phyloP scores from a whole-genome alignment of 768 basidiomycete genomes.

The Pleurotus ostreatus region DNA sequence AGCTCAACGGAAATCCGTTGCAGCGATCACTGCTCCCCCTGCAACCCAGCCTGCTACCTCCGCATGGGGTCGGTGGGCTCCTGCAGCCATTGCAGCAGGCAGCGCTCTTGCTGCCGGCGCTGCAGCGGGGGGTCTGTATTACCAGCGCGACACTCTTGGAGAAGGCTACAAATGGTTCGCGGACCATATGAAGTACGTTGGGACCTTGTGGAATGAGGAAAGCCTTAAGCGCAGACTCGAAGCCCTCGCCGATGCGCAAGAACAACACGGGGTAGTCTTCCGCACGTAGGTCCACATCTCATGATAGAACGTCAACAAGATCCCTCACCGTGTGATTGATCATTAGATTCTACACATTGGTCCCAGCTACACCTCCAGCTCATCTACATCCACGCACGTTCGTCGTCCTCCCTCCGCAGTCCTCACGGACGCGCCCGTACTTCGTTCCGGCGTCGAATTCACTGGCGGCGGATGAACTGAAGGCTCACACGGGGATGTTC shows the following conservation, averaged over 20 bases:
- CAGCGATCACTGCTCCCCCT: slow-evolving; percentile 27
- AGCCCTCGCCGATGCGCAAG: slow-evolving; percentile 54
- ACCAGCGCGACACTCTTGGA: slow-evolving; percentile 71
- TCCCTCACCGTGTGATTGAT: too few relatives aligned
- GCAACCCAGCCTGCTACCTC: slow-evolving; percentile 18
- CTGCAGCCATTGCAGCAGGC: slow-evolving; percentile 67
- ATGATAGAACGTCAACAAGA: too few relatives aligned
- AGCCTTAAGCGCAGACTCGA: slow-evolving; percentile 59
- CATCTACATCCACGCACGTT: slow-evolving; percentile 66
- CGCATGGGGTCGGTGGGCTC: slow-evolving; percentile 60
- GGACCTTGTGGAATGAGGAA: slow-evolving; percentile 79
- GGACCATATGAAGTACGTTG: slow-evolving; percentile 89
- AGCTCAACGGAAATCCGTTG: slow-evolving; percentile 16
- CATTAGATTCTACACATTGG: slow-evolving; percentile 70
- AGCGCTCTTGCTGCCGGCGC: slow-evolving; percentile 77
- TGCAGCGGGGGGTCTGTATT: slow-evolving; percentile 81
- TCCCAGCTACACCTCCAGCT: slow-evolving; percentile 66
- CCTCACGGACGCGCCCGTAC: slow-evolving; percentile 39
- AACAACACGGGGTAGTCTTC: slow-evolving; percentile 63
- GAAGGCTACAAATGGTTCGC: slow-evolving; percentile 70
- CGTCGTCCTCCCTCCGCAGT: slow-evolving; percentile 62
- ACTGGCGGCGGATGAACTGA: slow-evolving; percentile 68
- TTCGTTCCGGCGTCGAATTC: slow-evolving; percentile 68
- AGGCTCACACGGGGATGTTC: slow-evolving; percentile 91
- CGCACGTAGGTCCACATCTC: slow-evolving; percentile 50